Evolutionary conservation across 352 stramenopile species (phyloP).

Genomic region (Blastocystis sp.): DNA sequence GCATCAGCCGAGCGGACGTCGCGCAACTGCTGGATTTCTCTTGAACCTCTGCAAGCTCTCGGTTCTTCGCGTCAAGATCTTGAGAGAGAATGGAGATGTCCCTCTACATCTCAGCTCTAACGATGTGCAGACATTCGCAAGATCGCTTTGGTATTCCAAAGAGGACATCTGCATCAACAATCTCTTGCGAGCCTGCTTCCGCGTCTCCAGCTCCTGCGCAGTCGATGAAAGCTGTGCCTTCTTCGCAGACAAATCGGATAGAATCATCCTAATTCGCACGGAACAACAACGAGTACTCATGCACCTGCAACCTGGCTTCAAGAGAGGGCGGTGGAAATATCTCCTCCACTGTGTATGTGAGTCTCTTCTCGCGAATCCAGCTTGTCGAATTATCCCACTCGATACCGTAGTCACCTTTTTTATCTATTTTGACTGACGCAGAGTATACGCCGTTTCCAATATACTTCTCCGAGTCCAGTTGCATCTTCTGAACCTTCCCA

Average conservation of each 20-base stretch:
- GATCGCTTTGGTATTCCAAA: neutral
- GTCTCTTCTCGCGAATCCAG: neutral
- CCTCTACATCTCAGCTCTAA: neutral
- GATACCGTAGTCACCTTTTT: neutral
- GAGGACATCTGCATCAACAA: neutral
- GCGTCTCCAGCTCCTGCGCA: neutral
- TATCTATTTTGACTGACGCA: neutral
- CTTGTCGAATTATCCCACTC: neutral
- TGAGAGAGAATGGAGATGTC: neutral
- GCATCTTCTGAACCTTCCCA: neutral
- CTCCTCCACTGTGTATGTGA: neutral
- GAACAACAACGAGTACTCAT: neutral
- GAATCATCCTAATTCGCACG: neutral
- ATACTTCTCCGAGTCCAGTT: neutral
- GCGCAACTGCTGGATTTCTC: neutral
- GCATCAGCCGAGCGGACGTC: neutral
- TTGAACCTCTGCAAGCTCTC: neutral
- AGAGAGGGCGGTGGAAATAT: neutral
- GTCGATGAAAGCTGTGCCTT: neutral
- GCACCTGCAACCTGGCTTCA: neutral
- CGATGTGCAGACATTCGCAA: neutral
- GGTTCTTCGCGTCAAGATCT: neutral
- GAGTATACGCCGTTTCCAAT: neutral
- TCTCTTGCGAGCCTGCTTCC: neutral
- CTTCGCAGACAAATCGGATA: neutral